Evolutionary conservation across 768 basidiomycete species (phyloP).

Genomic region (Amanita inopinata): DNA sequence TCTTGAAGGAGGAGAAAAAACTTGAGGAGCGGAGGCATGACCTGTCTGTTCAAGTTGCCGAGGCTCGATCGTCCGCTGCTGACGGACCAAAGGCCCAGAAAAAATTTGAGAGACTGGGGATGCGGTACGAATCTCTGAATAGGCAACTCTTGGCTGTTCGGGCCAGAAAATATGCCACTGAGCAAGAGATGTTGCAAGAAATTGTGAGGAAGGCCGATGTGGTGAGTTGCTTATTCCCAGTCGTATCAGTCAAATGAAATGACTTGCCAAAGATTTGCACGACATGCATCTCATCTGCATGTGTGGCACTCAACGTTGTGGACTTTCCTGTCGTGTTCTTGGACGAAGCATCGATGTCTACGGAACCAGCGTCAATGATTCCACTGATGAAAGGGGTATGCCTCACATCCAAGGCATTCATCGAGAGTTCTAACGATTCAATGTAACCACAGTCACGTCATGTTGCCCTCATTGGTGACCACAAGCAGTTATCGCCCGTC

Average conservation of each 20-base stretch:
- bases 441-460: slow-evolving; percentile 53
- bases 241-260: not conserved
- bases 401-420: slow-evolving; percentile 11
- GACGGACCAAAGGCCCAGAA: slow-evolving; percentile 11
- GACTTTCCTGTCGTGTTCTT: slow-evolving; percentile 93
- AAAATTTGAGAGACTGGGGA: slow-evolving; percentile 24
- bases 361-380: slow-evolving; percentile 85
- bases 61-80: slow-evolving; percentile 8
- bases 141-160: slow-evolving; percentile 20
- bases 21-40: slow-evolving; percentile 14
- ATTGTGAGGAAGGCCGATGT: slow-evolving; percentile 63
- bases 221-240: slow-evolving; percentile 31
- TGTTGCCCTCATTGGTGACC: slow-evolving; percentile 89
- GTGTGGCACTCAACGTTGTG: slow-evolving; percentile 49
- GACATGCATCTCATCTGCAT: slow-evolving; percentile 76
- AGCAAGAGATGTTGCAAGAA: slow-evolving; percentile 56
- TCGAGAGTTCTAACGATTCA: not conserved
- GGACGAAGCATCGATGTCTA: slow-evolving; percentile 95
- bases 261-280: slow-evolving; percentile 59
- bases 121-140: slow-evolving; percentile 19
- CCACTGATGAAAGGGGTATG: slow-evolving; percentile 91
- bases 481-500: slow-evolving; percentile 90
- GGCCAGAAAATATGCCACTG: slow-evolving; percentile 40
- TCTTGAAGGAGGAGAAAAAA: slow-evolving; percentile 29
- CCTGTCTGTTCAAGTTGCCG: slow-evolving; percentile 13